A percentile compares a stretch with the other conserved stretches of the same genome.
Conservation (phyloP, 495 filamentous ascomycete genomes). For the Cercophora sp. region DNA sequence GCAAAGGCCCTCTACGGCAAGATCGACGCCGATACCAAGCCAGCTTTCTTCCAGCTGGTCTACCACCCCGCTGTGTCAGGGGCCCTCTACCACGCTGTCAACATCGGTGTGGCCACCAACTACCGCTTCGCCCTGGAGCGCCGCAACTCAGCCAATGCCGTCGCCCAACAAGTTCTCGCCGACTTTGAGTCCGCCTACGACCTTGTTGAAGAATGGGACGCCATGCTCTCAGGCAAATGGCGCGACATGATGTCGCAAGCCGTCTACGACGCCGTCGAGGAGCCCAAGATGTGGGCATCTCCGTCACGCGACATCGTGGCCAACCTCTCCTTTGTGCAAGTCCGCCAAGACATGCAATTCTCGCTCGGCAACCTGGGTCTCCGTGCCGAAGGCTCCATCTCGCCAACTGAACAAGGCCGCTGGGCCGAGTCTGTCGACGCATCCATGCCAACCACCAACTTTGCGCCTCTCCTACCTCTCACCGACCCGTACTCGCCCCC, state of each 20-base stretch:
- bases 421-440: slow-evolving; percentile 38
- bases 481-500: slow-evolving; percentile 52
- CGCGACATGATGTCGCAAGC: slow-evolving; percentile 53
- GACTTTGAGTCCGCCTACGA: slow-evolving; percentile 53
- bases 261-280: slow-evolving; percentile 34
- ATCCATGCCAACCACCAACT: slow-evolving; percentile 34
- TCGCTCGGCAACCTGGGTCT: slow-evolving; percentile 58
- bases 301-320: slow-evolving; percentile 53
- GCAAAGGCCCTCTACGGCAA: slow-evolving; percentile 43
- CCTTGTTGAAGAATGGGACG: slow-evolving; percentile 53
- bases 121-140: slow-evolving; percentile 53
- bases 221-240: slow-evolving; percentile 58
- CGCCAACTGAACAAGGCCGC: slow-evolving; percentile 51
- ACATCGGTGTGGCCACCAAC: slow-evolving; percentile 50
- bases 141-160: slow-evolving; percentile 53
- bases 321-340: slow-evolving; percentile 45
- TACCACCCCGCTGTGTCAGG: slow-evolving; percentile 55
- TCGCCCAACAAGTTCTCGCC: slow-evolving; percentile 47
- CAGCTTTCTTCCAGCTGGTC: slow-evolving; percentile 59
- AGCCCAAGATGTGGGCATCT: slow-evolving; percentile 45
- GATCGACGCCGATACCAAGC: slow-evolving; percentile 31
- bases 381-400: slow-evolving; percentile 50
- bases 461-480: slow-evolving; percentile 42
- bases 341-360: slow-evolving; percentile 37
- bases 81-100: slow-evolving; percentile 47